A percentile compares a stretch with the other conserved stretches of the same genome.
Conservation (phyloP, 441 rosid genomes). For the Gossypium gossypioides region DNA sequence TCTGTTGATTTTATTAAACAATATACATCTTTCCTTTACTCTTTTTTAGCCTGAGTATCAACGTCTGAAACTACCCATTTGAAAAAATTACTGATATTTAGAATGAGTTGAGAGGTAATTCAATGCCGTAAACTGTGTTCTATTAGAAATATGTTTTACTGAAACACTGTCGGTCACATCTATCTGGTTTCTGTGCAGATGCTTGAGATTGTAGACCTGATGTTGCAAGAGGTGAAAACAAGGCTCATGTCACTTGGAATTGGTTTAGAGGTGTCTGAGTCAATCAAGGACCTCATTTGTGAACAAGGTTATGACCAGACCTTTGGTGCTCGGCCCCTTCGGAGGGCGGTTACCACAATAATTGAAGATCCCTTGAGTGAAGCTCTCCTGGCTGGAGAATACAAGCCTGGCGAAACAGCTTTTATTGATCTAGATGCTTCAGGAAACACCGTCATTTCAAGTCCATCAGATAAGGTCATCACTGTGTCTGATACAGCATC, state of each 20-base stretch:
- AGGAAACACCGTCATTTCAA: conserved; percentile 55
- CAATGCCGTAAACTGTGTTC: background rate
- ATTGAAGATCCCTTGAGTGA: conserved; percentile 82
- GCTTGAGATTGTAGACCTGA: conserved; percentile 64
- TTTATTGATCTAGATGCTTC: conserved; percentile 60
- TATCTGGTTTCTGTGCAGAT: conserved; percentile 36
- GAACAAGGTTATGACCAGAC: conserved; percentile 66
- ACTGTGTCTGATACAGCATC: conserved; percentile 48
- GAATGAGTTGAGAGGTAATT: conserved; percentile 1
- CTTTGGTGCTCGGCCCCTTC: conserved; percentile 78
- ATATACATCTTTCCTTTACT: background rate
- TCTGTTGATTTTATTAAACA: background rate
- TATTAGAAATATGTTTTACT: background rate
- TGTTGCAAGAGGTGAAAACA: conserved; percentile 77
- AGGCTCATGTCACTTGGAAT: conserved; percentile 72
- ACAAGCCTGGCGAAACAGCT: conserved; percentile 74
- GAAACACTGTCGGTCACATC: background rate
- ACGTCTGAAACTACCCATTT: background rate
- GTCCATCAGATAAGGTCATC: conserved; percentile 32
- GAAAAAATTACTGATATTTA: background rate
- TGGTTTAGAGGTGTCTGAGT: conserved; percentile 68
- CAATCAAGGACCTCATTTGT: conserved; percentile 68
- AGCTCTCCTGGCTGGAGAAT: conserved; percentile 67
- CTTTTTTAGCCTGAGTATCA: background rate
- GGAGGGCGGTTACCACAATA: conserved; percentile 69